Evolutionary conservation across 345 rosid species (phyloP), one percentile per base, ranked within the genome.

Genomic region (Boechera retrofracta): DNA sequence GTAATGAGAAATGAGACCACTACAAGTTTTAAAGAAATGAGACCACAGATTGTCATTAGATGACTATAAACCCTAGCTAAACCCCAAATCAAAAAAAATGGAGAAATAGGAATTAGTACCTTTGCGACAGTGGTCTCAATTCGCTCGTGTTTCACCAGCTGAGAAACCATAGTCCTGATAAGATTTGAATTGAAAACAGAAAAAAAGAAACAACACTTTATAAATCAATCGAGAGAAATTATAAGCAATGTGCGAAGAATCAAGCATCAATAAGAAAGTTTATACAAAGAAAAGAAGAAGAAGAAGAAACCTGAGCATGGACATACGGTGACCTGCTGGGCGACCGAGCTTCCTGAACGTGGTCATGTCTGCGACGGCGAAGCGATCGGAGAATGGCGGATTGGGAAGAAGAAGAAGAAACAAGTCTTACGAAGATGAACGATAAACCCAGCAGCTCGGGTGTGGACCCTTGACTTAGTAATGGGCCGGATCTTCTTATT

Each of bases 121-220:
- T 92, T 94, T 18, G 97, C 87, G 67, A 94, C 95, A 11, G 97
- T 92, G 69, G 98, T 94, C 64, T 92, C 97, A 10, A 92, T 89
- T 4, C 98, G 86, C 81, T 94, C 98, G 74, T 92, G 98, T 83
- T 92, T 92, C 76, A 92, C 92, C 87, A 94, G 41, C 71, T 92
- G 97, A n/a, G 98, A 94, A 29, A 90, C 98, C 97, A 94, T 83
- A 41, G 97, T 92, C 80, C 98, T 92, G 83, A 44, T 54, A 1
- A 3, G 28, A 41, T 0, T 72, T 28, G 3, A 6, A 52, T 31
- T 63, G 9, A 36, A 49, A 5, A 67, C 1, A 57, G 28, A 49
- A 28, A 48, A 35, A 3, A 4, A 0, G 24, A 21, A 21, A 21
- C 24, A 21, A 13, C 10, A 41, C 49, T 13, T 13, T 15, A 13